Percentiles rank a stretch among this genome's conserved stretches.
Evolutionary conservation across 371 early-diverging fungal species (phyloP).

Genomic region (Circinella minor): DNA sequence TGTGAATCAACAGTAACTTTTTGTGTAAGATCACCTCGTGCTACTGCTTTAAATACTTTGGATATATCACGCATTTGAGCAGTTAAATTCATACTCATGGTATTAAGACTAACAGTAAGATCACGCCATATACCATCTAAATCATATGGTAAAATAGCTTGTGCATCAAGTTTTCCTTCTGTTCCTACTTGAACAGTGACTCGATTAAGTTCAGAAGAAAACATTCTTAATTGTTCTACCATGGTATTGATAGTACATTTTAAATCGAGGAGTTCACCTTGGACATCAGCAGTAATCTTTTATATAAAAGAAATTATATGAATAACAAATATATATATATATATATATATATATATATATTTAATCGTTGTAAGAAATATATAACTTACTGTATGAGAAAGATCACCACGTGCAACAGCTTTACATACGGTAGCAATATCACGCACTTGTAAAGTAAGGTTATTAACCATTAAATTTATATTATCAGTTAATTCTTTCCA

Average conservation of each 20-base stretch:
- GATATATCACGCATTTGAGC: constrained; percentile 41
- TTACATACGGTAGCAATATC: constrained; percentile 30
- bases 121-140: constrained; percentile 61
- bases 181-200: constrained; percentile 47
- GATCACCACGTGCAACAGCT: constrained; percentile 46
- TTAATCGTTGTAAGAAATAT: neutral
- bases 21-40: constrained; percentile 34
- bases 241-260: constrained; percentile 64
- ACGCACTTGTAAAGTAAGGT: constrained; percentile 31
- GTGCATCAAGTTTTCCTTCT: constrained; percentile 62
- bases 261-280: constrained; percentile 67
- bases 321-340: constrained; percentile 28
- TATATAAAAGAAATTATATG: too few relatives aligned
- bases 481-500: constrained; percentile 61
- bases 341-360: too few relatives aligned
- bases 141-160: constrained; percentile 52
- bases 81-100: constrained; percentile 23
- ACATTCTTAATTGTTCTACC: constrained; percentile 47
- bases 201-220: constrained; percentile 64
- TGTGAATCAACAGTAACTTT: constrained; percentile 64
- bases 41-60: constrained; percentile 35
- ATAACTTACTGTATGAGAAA: constrained; percentile 32
- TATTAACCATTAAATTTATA: constrained; percentile 40
- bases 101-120: constrained; percentile 54
- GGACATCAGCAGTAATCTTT: constrained; percentile 32